Evolutionary conservation across 2,329 filamentous ascomycete genomes (phyloP), one percentile per base, ranked within the genome.

Genomic region (Sarocladium kiliense): DNA sequence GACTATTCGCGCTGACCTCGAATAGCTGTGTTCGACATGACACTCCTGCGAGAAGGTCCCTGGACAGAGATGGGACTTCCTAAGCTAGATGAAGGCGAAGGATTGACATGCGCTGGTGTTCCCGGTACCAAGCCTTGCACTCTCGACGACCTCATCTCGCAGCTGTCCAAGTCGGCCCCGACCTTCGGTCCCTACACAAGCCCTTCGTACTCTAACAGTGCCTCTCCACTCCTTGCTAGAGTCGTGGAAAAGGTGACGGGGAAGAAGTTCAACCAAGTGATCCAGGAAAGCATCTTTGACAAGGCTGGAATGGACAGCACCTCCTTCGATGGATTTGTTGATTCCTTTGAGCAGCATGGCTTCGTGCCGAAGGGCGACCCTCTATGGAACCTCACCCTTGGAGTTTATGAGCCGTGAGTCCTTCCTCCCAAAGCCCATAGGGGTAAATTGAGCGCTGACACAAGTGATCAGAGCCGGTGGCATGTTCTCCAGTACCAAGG

Each of bases 131-230:
- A 59, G 0, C 60, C 66, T 1, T 69, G 73, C 23, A 66, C 59
- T 3, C 58, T 53, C 54, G 59, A 64, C 4, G 65, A 71, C 41
- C 58, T 70, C 1, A 57, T 69, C 1, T 37, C 58, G 5, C 58
- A 64, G 6, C 59, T 69, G 37, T 65, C 65, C 39, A 58, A 59
- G 16, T 61, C 62, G 10, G 61, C 65, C 32, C 76, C 77, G 0
- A 64, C 71, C 1, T 78, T 74, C 53, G 61, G 65, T 0, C 71
- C 77, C 0, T 77, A 74, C 58, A 68, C 71, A 0, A 73, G 67
- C 2, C 76, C 78, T 0, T 66, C 71, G 2, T 82, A 82, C 62
- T 76, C 77, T 26, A 80, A 81, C 58, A 64, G 73, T 2, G 77
- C 69, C 1, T 75, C 76, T 19, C 64, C 71, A 1, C 56, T 79